Conservation (phyloP, 192 early-diverging fungal species). For the Haplosporangium gracile region DNA sequence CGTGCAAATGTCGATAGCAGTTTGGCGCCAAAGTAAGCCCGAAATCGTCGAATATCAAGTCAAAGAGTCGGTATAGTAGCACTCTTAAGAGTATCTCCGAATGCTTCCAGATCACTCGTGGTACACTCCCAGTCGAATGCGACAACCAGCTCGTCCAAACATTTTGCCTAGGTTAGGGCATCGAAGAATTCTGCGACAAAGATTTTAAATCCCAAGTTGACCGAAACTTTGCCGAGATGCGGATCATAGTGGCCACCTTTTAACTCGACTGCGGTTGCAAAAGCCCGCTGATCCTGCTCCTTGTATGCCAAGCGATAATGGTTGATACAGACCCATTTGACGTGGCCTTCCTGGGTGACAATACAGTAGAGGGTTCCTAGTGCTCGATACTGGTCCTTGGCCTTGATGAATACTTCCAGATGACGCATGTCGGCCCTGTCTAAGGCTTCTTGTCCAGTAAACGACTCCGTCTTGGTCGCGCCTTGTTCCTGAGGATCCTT, state of each 20-base stretch:
- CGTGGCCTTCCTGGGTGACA: not conserved
- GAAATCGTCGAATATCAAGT: not conserved
- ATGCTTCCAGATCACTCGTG: not conserved
- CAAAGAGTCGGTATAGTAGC: not conserved
- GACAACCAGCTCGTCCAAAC: not conserved
- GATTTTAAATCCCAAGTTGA: not conserved
- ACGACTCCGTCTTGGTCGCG: too few relatives aligned
- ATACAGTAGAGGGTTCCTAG: not conserved
- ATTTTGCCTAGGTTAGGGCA: not conserved
- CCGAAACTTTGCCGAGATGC: not conserved
- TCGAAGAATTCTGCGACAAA: not conserved
- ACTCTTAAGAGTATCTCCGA: not conserved
- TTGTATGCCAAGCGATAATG: not conserved
- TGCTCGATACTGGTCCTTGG: too few relatives aligned
- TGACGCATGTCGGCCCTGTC: not conserved
- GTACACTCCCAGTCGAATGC: not conserved
- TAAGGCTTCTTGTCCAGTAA: not conserved
- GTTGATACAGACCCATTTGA: not conserved
- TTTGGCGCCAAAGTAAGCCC: not conserved
- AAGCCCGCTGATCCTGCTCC: not conserved
- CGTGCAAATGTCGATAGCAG: not conserved
- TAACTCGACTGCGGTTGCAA: not conserved
- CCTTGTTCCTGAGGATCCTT: not conserved
- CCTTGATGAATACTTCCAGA: too few relatives aligned
- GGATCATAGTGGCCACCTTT: not conserved